Base-by-base conservation (phyloP, 257 asterid species). In the Primulina eburnea region DNA sequence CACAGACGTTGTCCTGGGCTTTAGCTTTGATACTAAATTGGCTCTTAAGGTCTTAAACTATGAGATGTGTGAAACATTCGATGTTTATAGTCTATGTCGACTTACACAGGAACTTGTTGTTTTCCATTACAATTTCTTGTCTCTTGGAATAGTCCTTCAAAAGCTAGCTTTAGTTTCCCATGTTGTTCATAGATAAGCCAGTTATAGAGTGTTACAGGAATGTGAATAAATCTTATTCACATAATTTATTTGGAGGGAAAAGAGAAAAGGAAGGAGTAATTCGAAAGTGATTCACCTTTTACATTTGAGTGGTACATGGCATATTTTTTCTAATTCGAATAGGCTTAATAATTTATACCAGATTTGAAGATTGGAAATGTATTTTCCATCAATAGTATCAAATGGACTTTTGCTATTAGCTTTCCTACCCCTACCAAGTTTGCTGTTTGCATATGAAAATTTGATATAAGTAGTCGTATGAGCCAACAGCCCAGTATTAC, bases 121-220 rank as follows among this genome's bases (percentile, higher is more conserved):
- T 38, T 34, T 28, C 26, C 37, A 14, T 40, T 62, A 52, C 63
- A 62, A 11, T 62, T 30, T 62, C 18, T 38, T 65, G 60, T 65
- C 59, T 64, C 64, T 67, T 37, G 58, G 38, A 8, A 35, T 37
- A 11, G 24, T 69, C 62, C 55, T 66, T 55, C 65, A 75, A 68
- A 72, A 60, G 66, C 73, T 70, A 68, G 62, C 64, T 50, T 61
- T 33, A 24, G 52, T 71, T 68, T 55, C 57, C 43, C 69, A 37
- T 34, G 64, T 59, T 58, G 67, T 53, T 43, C 20, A 30, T 34
- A 33, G 26, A 32, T 40, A 37, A 30, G 61, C 64, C 59, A 1
- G 17, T 9, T 40, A 10, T 11, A 40, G 5, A 11, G 52, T 40
- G 17, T 1, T 12, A 40, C 0, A 17, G 50, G 30, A 40, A 40